phyloP scores from a whole-genome alignment of 257 asterid genomes.

The Verbena officinalis region DNA sequence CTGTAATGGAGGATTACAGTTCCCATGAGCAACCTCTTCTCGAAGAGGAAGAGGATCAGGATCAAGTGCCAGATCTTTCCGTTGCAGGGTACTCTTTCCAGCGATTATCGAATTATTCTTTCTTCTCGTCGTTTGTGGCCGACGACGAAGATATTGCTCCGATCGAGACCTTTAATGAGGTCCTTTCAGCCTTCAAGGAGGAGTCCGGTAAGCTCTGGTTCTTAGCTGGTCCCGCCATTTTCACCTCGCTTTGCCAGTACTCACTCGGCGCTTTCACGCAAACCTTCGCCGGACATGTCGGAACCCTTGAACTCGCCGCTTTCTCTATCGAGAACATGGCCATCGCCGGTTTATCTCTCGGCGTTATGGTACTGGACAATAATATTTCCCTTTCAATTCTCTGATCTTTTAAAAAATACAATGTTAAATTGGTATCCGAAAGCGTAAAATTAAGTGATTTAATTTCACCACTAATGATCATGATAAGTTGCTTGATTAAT shows the following conservation, averaged over 20 bases:
- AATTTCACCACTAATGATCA: no score
- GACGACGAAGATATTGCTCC: slow-evolving; percentile 29
- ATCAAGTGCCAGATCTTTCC: not conserved
- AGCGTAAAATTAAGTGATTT: no score
- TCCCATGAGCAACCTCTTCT: no score
- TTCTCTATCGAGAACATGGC: slow-evolving; percentile 32
- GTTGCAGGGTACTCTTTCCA: slow-evolving; percentile 1
- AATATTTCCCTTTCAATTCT: no score
- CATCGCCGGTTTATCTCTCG: slow-evolving; percentile 34
- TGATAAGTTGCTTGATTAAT: no score
- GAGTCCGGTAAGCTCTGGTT: slow-evolving; percentile 34
- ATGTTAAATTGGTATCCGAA: no score
- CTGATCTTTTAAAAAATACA: no score
- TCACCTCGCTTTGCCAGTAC: slow-evolving; percentile 27
- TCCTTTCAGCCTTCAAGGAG: not conserved
- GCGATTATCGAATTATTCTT: no score
- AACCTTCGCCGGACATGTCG: slow-evolving; percentile 36
- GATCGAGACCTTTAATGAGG: slow-evolving; percentile 5
- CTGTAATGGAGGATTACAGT: no score
- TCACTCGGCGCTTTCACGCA: slow-evolving; percentile 34
- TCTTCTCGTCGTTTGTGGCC: slow-evolving; percentile 35
- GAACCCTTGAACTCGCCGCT: slow-evolving; percentile 33
- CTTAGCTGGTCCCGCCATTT: slow-evolving; percentile 35
- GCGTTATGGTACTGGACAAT: slow-evolving; percentile 35
- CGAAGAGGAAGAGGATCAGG: no score